Conservation (phyloP, 2,329 filamentous ascomycete genomes). For the Colletotrichum noveboracense region DNA sequence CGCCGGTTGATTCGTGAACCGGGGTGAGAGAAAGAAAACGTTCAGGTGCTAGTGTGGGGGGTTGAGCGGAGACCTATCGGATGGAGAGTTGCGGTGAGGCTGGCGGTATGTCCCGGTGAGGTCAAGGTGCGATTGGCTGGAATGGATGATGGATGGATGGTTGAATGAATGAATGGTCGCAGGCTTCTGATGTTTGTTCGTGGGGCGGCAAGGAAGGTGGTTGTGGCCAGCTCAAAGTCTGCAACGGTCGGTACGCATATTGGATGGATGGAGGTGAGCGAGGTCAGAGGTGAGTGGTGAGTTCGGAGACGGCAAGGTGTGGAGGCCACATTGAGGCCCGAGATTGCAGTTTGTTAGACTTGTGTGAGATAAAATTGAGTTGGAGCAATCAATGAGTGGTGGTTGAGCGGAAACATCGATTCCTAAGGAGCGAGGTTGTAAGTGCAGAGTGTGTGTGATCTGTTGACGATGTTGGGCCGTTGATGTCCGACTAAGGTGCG, state of each 20-base stretch:
- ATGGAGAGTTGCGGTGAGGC: conserved; percentile 25
- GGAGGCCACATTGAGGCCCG: not conserved
- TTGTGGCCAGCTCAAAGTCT: conserved; percentile 1
- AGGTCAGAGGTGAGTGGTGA: not conserved
- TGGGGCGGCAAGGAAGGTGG: conserved; percentile 1
- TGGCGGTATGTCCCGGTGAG: conserved; percentile 22
- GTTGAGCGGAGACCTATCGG: conserved; percentile 22
- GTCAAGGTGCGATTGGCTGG: not conserved
- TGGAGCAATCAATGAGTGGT: not conserved
- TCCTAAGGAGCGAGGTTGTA: not conserved
- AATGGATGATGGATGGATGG: not conserved
- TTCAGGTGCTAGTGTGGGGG: conserved; percentile 12
- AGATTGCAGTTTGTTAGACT: not conserved
- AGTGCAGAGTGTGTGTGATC: not conserved
- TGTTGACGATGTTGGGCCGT: not conserved
- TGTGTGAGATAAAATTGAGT: not conserved
- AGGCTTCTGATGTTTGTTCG: not conserved
- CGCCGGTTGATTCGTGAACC: conserved; percentile 9
- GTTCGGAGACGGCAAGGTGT: not conserved
- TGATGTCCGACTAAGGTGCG: conserved; percentile 11
- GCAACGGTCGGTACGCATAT: not conserved
- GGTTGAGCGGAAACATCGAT: not conserved
- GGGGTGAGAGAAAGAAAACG: conserved; percentile 9
- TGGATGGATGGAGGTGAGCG: not conserved
- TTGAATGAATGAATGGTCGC: not conserved